Conservation (phyloP, 2,329 filamentous ascomycete species). For the Diplodia scrobiculata region DNA sequence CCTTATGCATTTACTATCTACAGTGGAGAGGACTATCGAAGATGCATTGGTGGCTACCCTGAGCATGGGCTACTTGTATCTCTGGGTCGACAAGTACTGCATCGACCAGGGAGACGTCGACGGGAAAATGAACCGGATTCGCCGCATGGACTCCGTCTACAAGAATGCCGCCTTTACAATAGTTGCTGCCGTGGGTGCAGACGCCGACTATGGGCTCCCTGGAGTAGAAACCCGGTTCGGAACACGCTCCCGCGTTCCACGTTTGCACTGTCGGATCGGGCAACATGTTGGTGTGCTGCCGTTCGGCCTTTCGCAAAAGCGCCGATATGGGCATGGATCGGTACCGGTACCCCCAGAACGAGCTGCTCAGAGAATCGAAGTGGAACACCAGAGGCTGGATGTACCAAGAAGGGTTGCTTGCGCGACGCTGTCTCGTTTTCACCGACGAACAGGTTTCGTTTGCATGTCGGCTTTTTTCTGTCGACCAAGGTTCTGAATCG, state of each 20-base stretch:
- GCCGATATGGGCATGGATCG: no score
- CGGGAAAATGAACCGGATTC: constrained; percentile 24
- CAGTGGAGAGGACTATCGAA: constrained; percentile 18
- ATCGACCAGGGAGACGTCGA: constrained; percentile 33
- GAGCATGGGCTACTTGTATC: constrained; percentile 31
- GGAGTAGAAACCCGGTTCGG: neutral
- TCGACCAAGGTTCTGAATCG: neutral
- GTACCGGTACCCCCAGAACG: neutral
- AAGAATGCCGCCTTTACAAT: neutral
- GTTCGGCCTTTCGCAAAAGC: neutral
- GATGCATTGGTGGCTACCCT: constrained; percentile 31
- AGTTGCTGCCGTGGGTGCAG: neutral
- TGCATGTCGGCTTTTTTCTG: neutral
- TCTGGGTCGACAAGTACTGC: constrained; percentile 36
- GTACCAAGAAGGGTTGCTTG: neutral
- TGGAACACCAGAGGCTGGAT: neutral
- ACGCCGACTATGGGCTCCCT: neutral
- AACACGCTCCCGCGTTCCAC: neutral
- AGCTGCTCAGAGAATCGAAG: neutral
- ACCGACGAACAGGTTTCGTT: neutral
- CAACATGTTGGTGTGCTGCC: neutral
- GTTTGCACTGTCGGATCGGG: neutral
- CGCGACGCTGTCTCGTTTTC: neutral
- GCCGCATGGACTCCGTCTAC: constrained; percentile 30
- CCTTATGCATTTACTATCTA: neutral